Evolutionary conservation across 805 yeast species (phyloP).

Genomic region (Kodamaea kakaduensis): DNA sequence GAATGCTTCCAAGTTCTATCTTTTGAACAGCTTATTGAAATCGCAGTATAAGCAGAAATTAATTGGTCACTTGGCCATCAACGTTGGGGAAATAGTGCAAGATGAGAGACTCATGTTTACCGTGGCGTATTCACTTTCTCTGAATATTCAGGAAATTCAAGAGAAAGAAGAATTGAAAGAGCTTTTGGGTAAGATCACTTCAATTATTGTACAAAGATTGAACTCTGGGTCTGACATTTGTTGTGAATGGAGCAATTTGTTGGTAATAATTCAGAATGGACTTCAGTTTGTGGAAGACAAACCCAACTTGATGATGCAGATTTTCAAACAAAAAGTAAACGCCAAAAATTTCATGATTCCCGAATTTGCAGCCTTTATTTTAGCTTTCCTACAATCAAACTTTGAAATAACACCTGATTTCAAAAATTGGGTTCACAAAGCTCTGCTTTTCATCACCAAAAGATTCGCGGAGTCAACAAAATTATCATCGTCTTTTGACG

Average conservation of each 20-base stretch:
- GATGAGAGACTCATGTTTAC: slow-evolving; percentile 12
- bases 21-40: slow-evolving; percentile 4
- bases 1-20: slow-evolving; percentile 3
- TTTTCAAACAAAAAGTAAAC: slow-evolving; percentile 19
- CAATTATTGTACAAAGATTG: slow-evolving; percentile 14
- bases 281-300: slow-evolving; percentile 10
- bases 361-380: slow-evolving; percentile 27
- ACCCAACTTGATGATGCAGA: slow-evolving; percentile 15
- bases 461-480: slow-evolving; percentile 49
- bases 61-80: not conserved
- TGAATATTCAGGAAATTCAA: not conserved
- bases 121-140: slow-evolving; percentile 18
- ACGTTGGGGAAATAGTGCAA: not conserved
- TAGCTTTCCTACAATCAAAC: slow-evolving; percentile 23
- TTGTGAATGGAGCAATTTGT: slow-evolving; percentile 16
- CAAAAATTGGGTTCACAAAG: slow-evolving; percentile 53
- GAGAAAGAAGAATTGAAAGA: slow-evolving; percentile 4
- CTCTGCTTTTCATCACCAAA: slow-evolving; percentile 59
- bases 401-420: slow-evolving; percentile 19
- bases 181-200: slow-evolving; percentile 11
- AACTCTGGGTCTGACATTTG: not conserved
- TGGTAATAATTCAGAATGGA: slow-evolving; percentile 16
- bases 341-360: slow-evolving; percentile 27
- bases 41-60: not conserved
- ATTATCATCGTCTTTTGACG: slow-evolving; percentile 27